Evolutionary conservation across 2,329 filamentous ascomycete genomes (phyloP), one percentile per base, ranked within the genome.

Genomic region (Xylaria sp.): DNA sequence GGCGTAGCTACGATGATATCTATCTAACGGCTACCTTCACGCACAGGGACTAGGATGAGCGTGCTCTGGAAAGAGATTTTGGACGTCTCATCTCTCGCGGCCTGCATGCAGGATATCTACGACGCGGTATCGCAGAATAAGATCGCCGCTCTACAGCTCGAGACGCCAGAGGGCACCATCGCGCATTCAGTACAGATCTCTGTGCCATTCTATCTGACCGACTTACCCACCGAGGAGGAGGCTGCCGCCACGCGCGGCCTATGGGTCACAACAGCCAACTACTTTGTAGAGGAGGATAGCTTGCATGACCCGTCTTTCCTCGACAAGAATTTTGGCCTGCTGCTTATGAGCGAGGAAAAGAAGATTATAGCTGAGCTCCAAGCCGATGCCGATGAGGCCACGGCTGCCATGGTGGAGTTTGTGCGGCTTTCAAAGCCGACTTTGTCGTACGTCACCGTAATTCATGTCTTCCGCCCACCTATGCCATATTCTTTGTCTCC

Each of bases 241-340:
- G 87, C 69, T 12, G 66, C 88, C 39, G 88, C 90, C 57, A 90
- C 92, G 72, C 90, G 89, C 5, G 93, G 94, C 0, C 85, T 97
- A 0, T 95, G 94, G 91, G 84, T 97, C 23, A 97, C 94, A 0
- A 97, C 94, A 0, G 92, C 94, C 37, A 94, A 95, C 74, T 90
- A 91, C 12, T 88, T 94, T 52, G 84, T 89, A 20, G 86, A 90
- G 50, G 89, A 93, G 41, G 92, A 94, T 67, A 88, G 88, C 13
- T 82, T 87, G 1, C 87, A 91, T 51, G 90, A 92, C 23, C 88
- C 89, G 0, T 85, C 87, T 1, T 90, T 91, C 63, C 85, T 97
- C 55, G 94, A 94, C 70, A 94, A 94, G 74, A 93, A 97, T 78
- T 97, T 97, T 75, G 93, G 92, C 0, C 83, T 99, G 1, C 85